Evolutionary conservation across 805 yeast genomes (phyloP).

Genomic region (Wilhelminamyces savonicus): DNA sequence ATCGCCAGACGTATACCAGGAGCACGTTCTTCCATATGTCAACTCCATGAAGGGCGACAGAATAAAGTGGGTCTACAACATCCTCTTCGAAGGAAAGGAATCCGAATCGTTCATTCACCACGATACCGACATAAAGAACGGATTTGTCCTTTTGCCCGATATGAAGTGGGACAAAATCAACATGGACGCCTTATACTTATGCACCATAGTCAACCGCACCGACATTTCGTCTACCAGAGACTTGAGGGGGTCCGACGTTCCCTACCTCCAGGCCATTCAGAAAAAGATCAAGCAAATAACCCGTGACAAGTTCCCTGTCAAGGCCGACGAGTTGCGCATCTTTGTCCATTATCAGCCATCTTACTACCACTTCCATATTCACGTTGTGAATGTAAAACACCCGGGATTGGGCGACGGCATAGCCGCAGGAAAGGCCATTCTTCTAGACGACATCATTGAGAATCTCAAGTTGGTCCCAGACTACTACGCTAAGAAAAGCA

Average conservation of each 20-base stretch:
- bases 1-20: conserved; percentile 69
- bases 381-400: conserved; percentile 70
- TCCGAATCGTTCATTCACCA: conserved; percentile 71
- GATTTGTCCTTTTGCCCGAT: conserved; percentile 82
- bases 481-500: conserved; percentile 52
- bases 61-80: conserved; percentile 85
- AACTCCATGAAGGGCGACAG: conserved; percentile 70
- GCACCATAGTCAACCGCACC: conserved; percentile 63
- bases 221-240: conserved; percentile 76
- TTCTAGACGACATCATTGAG: conserved; percentile 78
- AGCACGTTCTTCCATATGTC: conserved; percentile 68
- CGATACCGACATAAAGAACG: conserved; percentile 46
- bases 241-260: conserved; percentile 50
- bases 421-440: conserved; percentile 71
- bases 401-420: conserved; percentile 65
- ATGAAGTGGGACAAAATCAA: conserved; percentile 91
- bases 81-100: conserved; percentile 76
- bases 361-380: conserved; percentile 92
- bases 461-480: conserved; percentile 50
- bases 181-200: conserved; percentile 65
- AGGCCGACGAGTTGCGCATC: conserved; percentile 55
- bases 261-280: conserved; percentile 47
- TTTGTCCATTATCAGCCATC: conserved; percentile 95
- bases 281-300: conserved; percentile 43
- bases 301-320: conserved; percentile 31